Conservation (phyloP, 331 rosid species). For the Arachis monticola region DNA sequence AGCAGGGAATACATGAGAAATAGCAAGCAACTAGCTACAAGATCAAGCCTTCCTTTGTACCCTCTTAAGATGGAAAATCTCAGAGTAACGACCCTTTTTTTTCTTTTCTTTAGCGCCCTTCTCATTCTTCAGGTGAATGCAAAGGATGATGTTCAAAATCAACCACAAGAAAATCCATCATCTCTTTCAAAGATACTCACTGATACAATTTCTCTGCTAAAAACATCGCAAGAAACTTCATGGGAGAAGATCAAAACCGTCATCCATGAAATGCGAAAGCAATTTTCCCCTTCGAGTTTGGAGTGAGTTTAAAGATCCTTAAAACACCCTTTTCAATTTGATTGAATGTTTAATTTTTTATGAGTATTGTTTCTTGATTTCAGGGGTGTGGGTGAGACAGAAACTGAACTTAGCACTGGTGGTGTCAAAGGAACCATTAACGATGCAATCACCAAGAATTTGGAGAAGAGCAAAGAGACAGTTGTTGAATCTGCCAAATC, state of each 20-base stretch:
- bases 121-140: conserved; percentile 25
- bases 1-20: not conserved
- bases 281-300: conserved; percentile 41
- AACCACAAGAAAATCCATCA: not conserved
- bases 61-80: not conserved
- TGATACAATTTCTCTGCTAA: conserved; percentile 39
- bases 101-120: conserved; percentile 42
- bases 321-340: not conserved
- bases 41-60: not conserved
- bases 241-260: not conserved
- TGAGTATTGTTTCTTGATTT: not conserved
- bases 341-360: not conserved
- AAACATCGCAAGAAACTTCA: conserved; percentile 44
- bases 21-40: not conserved
- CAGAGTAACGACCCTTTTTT: not conserved
- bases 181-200: conserved; percentile 36
- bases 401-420: not conserved
- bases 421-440: not conserved
- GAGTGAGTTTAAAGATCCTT: conserved; percentile 38
- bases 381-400: not conserved
- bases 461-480: not conserved
- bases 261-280: conserved; percentile 38
- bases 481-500: not conserved
- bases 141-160: conserved; percentile 19
- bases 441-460: not conserved